These are phyloP conservation scores for Globisporangium splendens DNA, from an alignment of 352 stramenopile genomes.

Conservation along the genomic window DNA sequence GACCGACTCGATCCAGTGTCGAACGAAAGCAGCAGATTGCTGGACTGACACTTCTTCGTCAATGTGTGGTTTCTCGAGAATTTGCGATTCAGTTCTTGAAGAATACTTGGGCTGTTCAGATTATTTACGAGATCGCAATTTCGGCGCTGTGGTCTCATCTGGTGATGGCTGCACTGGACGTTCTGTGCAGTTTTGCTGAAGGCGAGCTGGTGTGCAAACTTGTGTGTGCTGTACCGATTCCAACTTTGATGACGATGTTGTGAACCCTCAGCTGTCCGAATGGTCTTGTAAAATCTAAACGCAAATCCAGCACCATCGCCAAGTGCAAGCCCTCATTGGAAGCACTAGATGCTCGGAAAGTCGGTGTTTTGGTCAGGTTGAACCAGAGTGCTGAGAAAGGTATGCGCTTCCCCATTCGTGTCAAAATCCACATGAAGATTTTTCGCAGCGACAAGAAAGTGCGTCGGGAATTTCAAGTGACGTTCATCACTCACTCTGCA, in stretches of 20 bases:
- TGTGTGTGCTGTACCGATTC: conserved; percentile 1
- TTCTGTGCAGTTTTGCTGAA: not conserved
- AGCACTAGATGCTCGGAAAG: not conserved
- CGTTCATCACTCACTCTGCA: not conserved
- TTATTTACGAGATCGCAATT: conserved; percentile 4
- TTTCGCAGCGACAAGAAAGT: not conserved
- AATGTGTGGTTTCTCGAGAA: not conserved
- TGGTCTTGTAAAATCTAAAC: conserved; percentile 5
- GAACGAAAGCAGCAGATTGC: conserved; percentile 3
- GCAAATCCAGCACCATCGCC: conserved; percentile 8
- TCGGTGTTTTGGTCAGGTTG: not conserved
- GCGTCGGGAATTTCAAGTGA: conserved; percentile 6
- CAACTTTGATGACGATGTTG: not conserved
- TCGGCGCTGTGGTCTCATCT: not conserved
- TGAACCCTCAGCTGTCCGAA: not conserved
- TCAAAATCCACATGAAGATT: conserved; percentile 9
- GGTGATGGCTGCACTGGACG: conserved; percentile 2
- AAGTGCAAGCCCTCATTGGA: not conserved
- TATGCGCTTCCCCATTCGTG: conserved; percentile 1
- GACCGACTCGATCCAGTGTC: not conserved
- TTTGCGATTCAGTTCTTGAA: conserved; percentile 4
- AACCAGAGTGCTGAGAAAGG: too few relatives aligned
- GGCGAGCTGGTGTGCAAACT: conserved; percentile 3
- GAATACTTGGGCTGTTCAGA: conserved; percentile 8
- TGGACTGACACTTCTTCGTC: conserved; percentile 1